Evolutionary conservation across 495 filamentous ascomycete species (phyloP).

Genomic region (Hypomontagnella submonticulosa): DNA sequence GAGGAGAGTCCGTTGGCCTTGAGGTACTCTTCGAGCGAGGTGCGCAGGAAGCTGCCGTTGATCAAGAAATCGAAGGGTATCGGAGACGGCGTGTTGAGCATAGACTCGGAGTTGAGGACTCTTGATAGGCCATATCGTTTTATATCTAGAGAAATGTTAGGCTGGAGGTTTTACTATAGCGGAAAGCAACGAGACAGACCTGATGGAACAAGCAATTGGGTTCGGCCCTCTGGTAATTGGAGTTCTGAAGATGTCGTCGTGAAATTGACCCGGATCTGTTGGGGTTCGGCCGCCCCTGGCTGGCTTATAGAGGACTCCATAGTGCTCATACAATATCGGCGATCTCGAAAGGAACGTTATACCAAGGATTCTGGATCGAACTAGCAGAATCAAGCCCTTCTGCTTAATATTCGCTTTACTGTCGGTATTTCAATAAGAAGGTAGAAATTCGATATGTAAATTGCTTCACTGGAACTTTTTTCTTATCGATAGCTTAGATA

Average conservation of each 20-base stretch:
- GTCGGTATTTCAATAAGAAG: background rate
- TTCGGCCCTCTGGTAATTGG: conserved; percentile 64
- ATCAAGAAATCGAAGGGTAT: conserved; percentile 96
- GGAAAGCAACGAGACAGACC: conserved; percentile 41
- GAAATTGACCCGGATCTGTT: conserved; percentile 67
- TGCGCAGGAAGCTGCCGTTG: conserved; percentile 88
- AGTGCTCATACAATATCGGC: background rate
- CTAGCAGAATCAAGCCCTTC: too few species aligned
- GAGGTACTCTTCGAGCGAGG: conserved; percentile 89
- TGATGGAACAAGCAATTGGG: conserved; percentile 64
- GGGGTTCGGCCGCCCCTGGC: conserved; percentile 42
- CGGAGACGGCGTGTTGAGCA: conserved; percentile 79
- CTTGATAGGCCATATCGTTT: conserved; percentile 91
- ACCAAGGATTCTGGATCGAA: too few species aligned
- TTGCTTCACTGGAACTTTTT: conserved; percentile 28
- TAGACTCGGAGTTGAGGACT: conserved; percentile 84
- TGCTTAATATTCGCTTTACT: background rate
- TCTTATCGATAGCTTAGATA: conserved; percentile 33
- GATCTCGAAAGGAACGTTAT: too few species aligned
- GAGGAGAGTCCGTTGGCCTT: conserved; percentile 84
- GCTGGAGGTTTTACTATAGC: conserved; percentile 16
- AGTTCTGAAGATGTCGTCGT: conserved; percentile 66
- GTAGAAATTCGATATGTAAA: conserved; percentile 1
- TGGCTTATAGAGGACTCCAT: conserved; percentile 45
- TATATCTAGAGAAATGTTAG: conserved; percentile 63